phyloP scores from a whole-genome alignment of 1,284 basidiomycete genomes.

The Spongiforma sp. region DNA sequence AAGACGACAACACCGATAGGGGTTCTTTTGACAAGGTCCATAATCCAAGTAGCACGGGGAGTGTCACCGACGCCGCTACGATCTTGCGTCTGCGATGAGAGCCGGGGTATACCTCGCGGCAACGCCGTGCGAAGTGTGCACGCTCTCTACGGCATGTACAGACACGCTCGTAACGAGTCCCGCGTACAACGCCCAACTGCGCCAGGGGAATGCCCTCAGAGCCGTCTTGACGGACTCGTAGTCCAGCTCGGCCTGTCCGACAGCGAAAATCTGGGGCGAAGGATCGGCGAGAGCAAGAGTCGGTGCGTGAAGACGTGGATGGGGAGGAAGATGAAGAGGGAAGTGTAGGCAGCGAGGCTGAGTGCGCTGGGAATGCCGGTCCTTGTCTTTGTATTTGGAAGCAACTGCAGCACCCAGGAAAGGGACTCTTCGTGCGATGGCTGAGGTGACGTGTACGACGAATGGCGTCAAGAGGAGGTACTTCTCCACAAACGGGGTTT shows the following conservation, averaged over 20 bases:
- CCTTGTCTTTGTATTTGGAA: too few relatives aligned
- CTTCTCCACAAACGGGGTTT: constrained; percentile 65
- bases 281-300: constrained; percentile 44
- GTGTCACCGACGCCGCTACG: constrained; percentile 39
- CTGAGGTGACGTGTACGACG: constrained; percentile 59
- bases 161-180: constrained; percentile 57
- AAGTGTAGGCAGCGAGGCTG: constrained; percentile 60
- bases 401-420: too few relatives aligned
- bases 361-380: too few relatives aligned
- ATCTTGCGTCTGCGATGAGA: constrained; percentile 37
- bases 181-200: constrained; percentile 63
- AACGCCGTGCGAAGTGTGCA: constrained; percentile 56
- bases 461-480: constrained; percentile 68
- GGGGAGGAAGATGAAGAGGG: constrained; percentile 59
- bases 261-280: constrained; percentile 51
- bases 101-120: constrained; percentile 17
- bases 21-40: constrained; percentile 60
- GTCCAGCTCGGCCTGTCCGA: constrained; percentile 76
- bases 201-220: constrained; percentile 62
- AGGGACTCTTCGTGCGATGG: constrained; percentile 59
- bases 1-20: constrained; percentile 54
- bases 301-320: constrained; percentile 71
- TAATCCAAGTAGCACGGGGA: constrained; percentile 61
- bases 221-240: constrained; percentile 77
- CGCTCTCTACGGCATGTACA: constrained; percentile 65